Evolutionary conservation across 2,329 filamentous ascomycete genomes (phyloP), one percentile per base, ranked within the genome.

Genomic region (Penicillium sp.): DNA sequence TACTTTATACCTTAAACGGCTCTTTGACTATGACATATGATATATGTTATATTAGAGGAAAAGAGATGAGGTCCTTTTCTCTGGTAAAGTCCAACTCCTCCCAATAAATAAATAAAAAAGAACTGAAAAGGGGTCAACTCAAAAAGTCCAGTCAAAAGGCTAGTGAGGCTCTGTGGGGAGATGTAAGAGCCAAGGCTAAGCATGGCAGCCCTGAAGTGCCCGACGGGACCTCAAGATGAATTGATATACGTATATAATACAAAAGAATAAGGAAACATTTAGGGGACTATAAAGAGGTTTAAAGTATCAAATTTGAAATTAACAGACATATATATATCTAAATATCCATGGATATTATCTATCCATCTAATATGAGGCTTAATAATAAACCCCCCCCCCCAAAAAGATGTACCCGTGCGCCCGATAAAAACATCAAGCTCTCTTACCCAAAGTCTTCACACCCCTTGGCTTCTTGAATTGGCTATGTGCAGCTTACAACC

Each of bases 401-500:
- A 29, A 40, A 38, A 35, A 29, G 29, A 40, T 47, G 50, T 27
- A 55, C 51, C 56, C 56, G 56, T 56, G 56, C 56, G 46, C 56
- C 56, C 56, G 56, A 48, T 31, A 56, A 56, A 58, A 57, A 48
- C 50, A 58, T 46, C 46, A 46, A 56, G 54, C 21, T 55, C 54
- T 45, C 54, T 52, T 31, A 23, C 37, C 47, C 29, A 1, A 45
- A 35, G 25, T 19, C 25, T 35, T 37, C 35, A 38, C 41, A 50
- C 40, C 46, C 54, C 47, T 56, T 56, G 31, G 48, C 21, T 50
- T 49, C 9, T 33, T 10, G 40, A 43, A 45, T 56, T 51, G 48
- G 31, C 54, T 23, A 47, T 57, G 55, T 57, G 35, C 35, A 51
- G 38, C 23, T 27, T 56, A 43, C 38, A 33, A 33, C 12, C 19